Base-by-base conservation (phyloP, 2,329 filamentous ascomycete species). In the Alternaria sp. region DNA sequence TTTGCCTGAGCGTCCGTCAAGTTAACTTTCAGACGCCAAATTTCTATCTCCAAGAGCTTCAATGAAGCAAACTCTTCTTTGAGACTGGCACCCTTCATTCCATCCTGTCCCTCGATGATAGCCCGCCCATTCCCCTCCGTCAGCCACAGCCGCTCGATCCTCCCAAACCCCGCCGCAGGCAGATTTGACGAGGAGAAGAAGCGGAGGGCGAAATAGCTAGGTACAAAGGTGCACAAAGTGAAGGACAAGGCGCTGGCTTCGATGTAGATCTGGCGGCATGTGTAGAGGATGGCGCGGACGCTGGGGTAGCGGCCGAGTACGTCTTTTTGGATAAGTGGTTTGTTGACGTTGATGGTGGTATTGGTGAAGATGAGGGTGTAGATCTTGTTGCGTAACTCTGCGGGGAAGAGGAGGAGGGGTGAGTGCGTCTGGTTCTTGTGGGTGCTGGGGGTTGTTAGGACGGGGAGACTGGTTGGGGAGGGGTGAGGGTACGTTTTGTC, bases 351-450 rank as follows among this genome's bases (percentile, higher is more conserved):
- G 14, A 47, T 30, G 21, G 12, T 18, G 11, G n/a, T 18, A 6
- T 14, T 49, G 5, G 12, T 7, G 26, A 58, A 50, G 5, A 33
- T 14, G 20, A 49, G n/a, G 2, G 41, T 18, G 18, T 46, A 63
- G 20, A 60, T 56, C 0, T 37, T 18, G 7, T 49, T 50, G 14
- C 55, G 55, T 8, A 63, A 18, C 15, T 63, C 55, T 9, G 60
- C 60, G 18, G 60, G 54, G 12, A 62, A 26, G 6, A 20, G 26
- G 6, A 61, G 51, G 20, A 61, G 53, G 5, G 23, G 51, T 5
- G 51, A 55, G 15, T 8, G 18, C 3, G 10, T 1, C 8, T 55
- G 51, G 33, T 44, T 28, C 2, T 2, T 8, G 4, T 18, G 9
- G 7, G 33, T 28, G 11, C 51, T 55, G 18, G 5, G 3, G 8